These are phyloP conservation scores for Eimeria praecox DNA, from an alignment of 169 alveolate genomes.

Conservation along the genomic window DNA sequence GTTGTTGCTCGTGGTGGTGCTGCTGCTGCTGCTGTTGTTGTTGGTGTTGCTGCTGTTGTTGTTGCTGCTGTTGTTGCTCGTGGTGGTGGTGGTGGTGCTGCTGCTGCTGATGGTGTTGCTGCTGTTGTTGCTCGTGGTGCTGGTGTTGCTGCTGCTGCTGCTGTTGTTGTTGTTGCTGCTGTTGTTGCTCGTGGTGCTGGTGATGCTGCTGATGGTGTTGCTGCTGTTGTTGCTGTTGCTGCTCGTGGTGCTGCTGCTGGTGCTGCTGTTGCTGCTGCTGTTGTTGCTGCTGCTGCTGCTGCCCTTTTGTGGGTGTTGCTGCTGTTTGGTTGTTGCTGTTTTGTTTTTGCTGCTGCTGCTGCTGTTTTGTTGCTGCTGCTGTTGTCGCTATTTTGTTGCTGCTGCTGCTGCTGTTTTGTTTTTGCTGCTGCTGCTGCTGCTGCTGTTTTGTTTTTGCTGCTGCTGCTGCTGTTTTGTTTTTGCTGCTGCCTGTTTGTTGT, in stretches of 20 bases:
- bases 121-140: conserved; percentile 32
- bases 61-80: background rate
- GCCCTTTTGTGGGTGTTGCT: no score
- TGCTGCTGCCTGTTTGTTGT: no score
- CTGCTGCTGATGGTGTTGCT: no score
- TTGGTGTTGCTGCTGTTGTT: background rate
- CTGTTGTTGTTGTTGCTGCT: conserved; percentile 12
- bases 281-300: conserved; percentile 47
- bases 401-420: no score
- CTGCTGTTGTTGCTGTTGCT: background rate
- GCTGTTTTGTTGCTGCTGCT: no score
- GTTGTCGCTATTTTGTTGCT: no score
- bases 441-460: no score
- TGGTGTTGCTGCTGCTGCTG: background rate
- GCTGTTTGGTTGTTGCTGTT: no score
- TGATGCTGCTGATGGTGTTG: background rate
- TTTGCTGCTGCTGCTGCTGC: no score
- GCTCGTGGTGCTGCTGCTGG: background rate
- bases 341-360: no score
- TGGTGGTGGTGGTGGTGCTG: conserved; percentile 10
- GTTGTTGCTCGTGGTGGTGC: background rate
- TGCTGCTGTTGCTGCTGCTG: conserved; percentile 6
- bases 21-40: no score
- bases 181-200: background rate
- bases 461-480: no score